A percentile compares a stretch with the other conserved stretches of the same genome.
These are phyloP conservation scores for Davidsoniella eucalypti DNA, from an alignment of 2,329 filamentous ascomycete genomes.

Conservation along the genomic window DNA sequence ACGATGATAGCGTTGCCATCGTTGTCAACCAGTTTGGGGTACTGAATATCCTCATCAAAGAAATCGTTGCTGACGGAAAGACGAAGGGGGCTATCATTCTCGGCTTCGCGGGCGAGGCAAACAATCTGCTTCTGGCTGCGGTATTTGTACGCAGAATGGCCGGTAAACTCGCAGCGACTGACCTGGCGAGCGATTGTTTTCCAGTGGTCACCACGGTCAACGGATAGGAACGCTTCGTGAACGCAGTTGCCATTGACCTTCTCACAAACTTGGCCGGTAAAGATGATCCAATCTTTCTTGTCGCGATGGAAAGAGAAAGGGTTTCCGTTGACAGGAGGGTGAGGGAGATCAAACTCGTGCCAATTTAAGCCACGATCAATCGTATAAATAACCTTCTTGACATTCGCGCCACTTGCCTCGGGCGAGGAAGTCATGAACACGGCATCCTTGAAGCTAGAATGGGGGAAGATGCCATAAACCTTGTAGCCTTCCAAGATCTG, in stretches of 20 bases:
- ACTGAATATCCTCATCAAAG: slow-evolving; percentile 39
- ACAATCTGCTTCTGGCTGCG: slow-evolving; percentile 39
- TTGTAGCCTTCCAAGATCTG: slow-evolving; percentile 50
- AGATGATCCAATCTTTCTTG: slow-evolving; percentile 79
- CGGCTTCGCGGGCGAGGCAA: slow-evolving; percentile 37
- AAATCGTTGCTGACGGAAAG: slow-evolving; percentile 67
- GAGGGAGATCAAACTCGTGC: slow-evolving; percentile 55
- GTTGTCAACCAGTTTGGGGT: slow-evolving; percentile 37
- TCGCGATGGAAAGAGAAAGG: slow-evolving; percentile 68
- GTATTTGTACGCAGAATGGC: slow-evolving; percentile 38
- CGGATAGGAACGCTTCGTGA: slow-evolving; percentile 57
- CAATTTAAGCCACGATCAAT: slow-evolving; percentile 61
- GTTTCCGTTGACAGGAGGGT: slow-evolving; percentile 26
- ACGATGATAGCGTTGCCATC: slow-evolving; percentile 42
- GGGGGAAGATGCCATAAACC: slow-evolving; percentile 56
- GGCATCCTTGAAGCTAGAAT: slow-evolving; percentile 66
- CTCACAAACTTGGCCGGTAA: slow-evolving; percentile 63
- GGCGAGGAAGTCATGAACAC: slow-evolving; percentile 66
- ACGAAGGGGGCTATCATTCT: slow-evolving; percentile 40
- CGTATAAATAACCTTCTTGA: slow-evolving; percentile 52
- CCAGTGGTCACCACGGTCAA: slow-evolving; percentile 71
- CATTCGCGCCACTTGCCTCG: slow-evolving; percentile 24
- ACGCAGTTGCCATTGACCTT: slow-evolving; percentile 43
- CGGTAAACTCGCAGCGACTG: slow-evolving; percentile 74
- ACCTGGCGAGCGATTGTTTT: slow-evolving; percentile 56